Conservation (phyloP, 2,329 filamentous ascomycete genomes). For the Nothophaeocryptopus gaeumannii region DNA sequence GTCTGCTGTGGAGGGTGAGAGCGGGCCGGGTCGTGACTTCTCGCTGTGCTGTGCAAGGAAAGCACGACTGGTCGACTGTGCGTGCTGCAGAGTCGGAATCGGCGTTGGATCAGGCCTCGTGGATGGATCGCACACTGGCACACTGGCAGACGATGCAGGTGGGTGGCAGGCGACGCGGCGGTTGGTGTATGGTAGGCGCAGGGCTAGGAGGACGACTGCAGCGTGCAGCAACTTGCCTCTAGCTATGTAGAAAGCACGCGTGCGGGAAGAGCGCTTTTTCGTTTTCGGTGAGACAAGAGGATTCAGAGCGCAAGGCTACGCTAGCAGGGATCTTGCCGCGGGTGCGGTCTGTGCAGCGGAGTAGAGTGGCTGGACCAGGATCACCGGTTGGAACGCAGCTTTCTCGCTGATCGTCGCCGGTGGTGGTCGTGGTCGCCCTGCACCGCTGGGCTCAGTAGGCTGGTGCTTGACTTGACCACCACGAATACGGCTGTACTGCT, state of each 20-base stretch:
- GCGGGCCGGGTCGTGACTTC: too few relatives aligned
- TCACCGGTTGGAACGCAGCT: conserved; percentile 3
- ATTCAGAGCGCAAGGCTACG: conserved; percentile 14
- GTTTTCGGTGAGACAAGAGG: conserved; percentile 22
- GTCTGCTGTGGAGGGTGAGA: too few relatives aligned
- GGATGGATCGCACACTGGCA: background rate
- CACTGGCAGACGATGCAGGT: too few relatives aligned
- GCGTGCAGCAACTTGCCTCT: conserved; percentile 19
- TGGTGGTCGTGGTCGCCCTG: conserved; percentile 2
- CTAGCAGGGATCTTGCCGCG: conserved; percentile 2
- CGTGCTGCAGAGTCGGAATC: too few relatives aligned
- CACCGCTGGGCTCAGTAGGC: too few relatives aligned
- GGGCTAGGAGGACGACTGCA: conserved; percentile 20
- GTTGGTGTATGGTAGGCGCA: conserved; percentile 7
- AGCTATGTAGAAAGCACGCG: background rate
- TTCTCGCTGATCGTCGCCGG: background rate
- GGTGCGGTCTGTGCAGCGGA: too few relatives aligned
- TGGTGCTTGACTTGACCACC: too few relatives aligned
- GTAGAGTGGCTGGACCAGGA: background rate
- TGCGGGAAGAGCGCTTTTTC: conserved; percentile 19
- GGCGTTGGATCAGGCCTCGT: too few relatives aligned
- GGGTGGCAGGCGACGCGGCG: background rate
- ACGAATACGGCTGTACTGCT: too few relatives aligned
- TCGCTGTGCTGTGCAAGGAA: too few relatives aligned
- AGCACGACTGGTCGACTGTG: too few relatives aligned